These are phyloP conservation scores for Exophiala phaeomuriformis DNA, from an alignment of 2,329 filamentous ascomycete genomes.

Conservation along the genomic window DNA sequence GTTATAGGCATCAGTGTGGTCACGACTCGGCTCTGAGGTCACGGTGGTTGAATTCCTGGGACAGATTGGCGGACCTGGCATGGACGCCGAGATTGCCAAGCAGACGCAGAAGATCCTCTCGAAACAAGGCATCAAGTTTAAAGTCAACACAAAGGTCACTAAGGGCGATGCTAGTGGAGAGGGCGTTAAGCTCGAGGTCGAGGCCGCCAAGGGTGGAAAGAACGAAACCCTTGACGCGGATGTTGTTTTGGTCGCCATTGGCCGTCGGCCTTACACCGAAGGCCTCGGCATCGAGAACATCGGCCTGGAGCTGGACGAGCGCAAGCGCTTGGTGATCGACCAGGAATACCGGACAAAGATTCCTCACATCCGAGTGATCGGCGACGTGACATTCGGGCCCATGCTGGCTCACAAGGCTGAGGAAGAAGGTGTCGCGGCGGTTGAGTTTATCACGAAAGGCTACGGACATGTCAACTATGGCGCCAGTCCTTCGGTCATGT, in stretches of 20 bases:
- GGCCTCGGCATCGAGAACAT: slow-evolving; percentile 92
- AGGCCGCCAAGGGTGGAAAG: slow-evolving; percentile 95
- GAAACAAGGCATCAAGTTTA: slow-evolving; percentile 98
- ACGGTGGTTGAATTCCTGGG: slow-evolving; percentile 95
- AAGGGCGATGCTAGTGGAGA: slow-evolving; percentile 74
- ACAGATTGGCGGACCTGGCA: slow-evolving; percentile 95
- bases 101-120: slow-evolving; percentile 81
- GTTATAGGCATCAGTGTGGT: slow-evolving; percentile 76
- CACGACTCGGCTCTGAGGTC: slow-evolving; percentile 82
- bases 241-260: slow-evolving; percentile 93
- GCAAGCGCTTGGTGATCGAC: slow-evolving; percentile 92
- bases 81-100: slow-evolving; percentile 93
- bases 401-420: slow-evolving; percentile 99
- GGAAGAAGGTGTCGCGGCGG: slow-evolving; percentile 88
- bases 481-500: slow-evolving; percentile 97
- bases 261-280: slow-evolving; percentile 86
- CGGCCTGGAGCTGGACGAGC: slow-evolving; percentile 83
- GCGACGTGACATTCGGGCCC: slow-evolving; percentile 92
- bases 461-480: slow-evolving; percentile 98
- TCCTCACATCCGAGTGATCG: slow-evolving; percentile 92
- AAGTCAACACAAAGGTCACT: slow-evolving; percentile 91
- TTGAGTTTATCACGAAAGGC: slow-evolving; percentile 97
- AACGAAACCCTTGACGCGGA: slow-evolving; percentile 85
- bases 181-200: slow-evolving; percentile 72
- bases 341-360: slow-evolving; percentile 98